Base-by-base conservation (phyloP, 2,329 filamentous ascomycete species). In the Chaetomiaceae sp. region DNA sequence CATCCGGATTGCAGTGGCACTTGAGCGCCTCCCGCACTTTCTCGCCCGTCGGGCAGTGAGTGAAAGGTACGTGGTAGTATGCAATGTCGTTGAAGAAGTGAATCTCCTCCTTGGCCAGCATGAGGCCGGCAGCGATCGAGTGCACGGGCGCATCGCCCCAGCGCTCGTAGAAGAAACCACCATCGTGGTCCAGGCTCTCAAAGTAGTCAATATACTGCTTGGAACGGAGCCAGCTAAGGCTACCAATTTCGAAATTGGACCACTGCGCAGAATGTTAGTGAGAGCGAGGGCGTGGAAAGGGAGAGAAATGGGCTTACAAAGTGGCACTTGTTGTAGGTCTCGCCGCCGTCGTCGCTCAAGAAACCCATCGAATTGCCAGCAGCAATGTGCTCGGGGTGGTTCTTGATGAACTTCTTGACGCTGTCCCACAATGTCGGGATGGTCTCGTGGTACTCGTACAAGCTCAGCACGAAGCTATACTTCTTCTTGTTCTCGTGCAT, bases 1-100 rank as follows among this genome's bases (percentile, higher is more conserved):
- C 89, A 66, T 86, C 85, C 7, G 94, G 92, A 67, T 99, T 90
- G 75, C 94, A 99, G 71, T 91, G 87, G 72, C 94, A 99, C 69
- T 89, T 91, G 61, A 92, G 82, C 61, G 96, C 86, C 51, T 91
- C 71, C 60, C 91, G 84, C 49, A 81, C 83, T 73, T 96, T 80
- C 73, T 97, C 90, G 50, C 87, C 88, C 0, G 90, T 96, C 2
- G 94, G 94, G 72, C 94, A 99, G 73, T 99, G 94, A 4, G 91
- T 97, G 70, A 99, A 99, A 20, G 94, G 94, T 21, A 96, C 88
- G 69, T 99, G 94, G 73, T 90, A 96, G 73, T 99, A 99, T 55
- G 89, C 92, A 65, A 99, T 99, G 66, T 99, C 92, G 71, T 99
- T 89, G 78, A 97, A 99, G 77, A 99, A 99, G 71, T 99, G 94